Percentiles rank a stretch among this genome's conserved stretches.
phyloP scores from a whole-genome alignment of 768 basidiomycete species.

The Boletus tomentosulus region DNA sequence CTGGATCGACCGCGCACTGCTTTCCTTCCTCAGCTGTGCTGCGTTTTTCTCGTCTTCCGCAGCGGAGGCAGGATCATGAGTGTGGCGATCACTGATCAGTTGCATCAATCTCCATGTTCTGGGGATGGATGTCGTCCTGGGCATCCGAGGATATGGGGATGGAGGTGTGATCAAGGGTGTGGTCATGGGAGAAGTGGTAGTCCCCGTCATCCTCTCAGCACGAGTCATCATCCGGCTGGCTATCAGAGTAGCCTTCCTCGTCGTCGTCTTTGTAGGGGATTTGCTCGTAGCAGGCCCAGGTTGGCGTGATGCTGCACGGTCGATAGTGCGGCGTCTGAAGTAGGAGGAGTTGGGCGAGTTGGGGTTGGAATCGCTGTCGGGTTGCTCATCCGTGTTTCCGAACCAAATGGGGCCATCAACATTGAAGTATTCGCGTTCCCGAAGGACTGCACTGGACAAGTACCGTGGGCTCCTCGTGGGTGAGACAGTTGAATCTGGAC shows the following conservation, averaged over 20 bases:
- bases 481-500: conserved; percentile 67
- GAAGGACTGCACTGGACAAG: conserved; percentile 74
- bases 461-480: conserved; percentile 81
- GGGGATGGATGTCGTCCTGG: conserved; percentile 40
- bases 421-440: conserved; percentile 72
- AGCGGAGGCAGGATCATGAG: background rate
- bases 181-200: conserved; percentile 36
- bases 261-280: conserved; percentile 63
- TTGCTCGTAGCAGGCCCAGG: conserved; percentile 90
- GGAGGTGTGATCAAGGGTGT: conserved; percentile 27
- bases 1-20: conserved; percentile 71
- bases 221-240: conserved; percentile 49
- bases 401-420: conserved; percentile 62
- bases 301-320: conserved; percentile 77
- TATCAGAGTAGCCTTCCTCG: conserved; percentile 54
- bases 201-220: conserved; percentile 76
- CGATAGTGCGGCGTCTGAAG: conserved; percentile 67
- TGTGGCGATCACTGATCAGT: conserved; percentile 30
- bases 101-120: conserved; percentile 54
- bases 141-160: conserved; percentile 25
- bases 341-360: conserved; percentile 28
- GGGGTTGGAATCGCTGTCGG: conserved; percentile 20
- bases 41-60: conserved; percentile 34
- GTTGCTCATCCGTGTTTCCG: conserved; percentile 16
- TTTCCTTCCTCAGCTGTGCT: conserved; percentile 57